phyloP scores from a whole-genome alignment of 2,329 filamentous ascomycete species.

The Fusarium nodosum region DNA sequence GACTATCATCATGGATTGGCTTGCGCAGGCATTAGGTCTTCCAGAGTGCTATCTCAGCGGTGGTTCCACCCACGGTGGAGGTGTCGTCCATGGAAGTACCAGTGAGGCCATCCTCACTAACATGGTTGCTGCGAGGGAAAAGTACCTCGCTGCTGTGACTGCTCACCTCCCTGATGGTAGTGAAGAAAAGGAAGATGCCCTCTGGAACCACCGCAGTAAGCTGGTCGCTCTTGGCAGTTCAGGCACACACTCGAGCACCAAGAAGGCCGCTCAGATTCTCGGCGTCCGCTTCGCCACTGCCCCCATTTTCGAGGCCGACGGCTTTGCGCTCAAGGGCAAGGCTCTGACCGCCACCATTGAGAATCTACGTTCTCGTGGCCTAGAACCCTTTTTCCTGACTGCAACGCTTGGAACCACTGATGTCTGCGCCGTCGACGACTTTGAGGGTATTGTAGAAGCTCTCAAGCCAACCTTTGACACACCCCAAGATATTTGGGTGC shows the following conservation, averaged over 20 bases:
- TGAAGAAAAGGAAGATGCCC: slow-evolving; percentile 78
- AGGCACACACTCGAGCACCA: slow-evolving; percentile 84
- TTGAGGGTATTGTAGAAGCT: slow-evolving; percentile 73
- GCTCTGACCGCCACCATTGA: slow-evolving; percentile 73
- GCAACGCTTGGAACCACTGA: slow-evolving; percentile 88
- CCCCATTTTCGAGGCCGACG: slow-evolving; percentile 70
- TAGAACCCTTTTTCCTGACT: slow-evolving; percentile 89
- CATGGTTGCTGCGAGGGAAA: slow-evolving; percentile 88
- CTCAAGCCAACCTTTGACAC: slow-evolving; percentile 53
- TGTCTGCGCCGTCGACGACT: slow-evolving; percentile 89
- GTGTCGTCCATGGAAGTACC: slow-evolving; percentile 94
- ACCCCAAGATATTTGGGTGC: slow-evolving; percentile 80
- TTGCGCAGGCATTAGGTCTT: slow-evolving; percentile 80
- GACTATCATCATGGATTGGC: slow-evolving; percentile 93
- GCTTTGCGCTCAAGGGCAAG: slow-evolving; percentile 77
- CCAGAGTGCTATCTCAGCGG: slow-evolving; percentile 81
- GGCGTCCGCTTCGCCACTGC: slow-evolving; percentile 85
- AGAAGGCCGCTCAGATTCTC: slow-evolving; percentile 88
- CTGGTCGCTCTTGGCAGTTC: slow-evolving; percentile 86
- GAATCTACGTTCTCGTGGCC: slow-evolving; percentile 74
- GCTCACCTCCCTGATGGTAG: slow-evolving; percentile 61
- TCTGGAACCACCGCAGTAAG: slow-evolving; percentile 66
- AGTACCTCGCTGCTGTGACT: slow-evolving; percentile 75
- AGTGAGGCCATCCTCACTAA: slow-evolving; percentile 89
- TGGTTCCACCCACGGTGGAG: slow-evolving; percentile 79